Conservation (phyloP, 805 yeast genomes). For the Ogataea sp. region DNA sequence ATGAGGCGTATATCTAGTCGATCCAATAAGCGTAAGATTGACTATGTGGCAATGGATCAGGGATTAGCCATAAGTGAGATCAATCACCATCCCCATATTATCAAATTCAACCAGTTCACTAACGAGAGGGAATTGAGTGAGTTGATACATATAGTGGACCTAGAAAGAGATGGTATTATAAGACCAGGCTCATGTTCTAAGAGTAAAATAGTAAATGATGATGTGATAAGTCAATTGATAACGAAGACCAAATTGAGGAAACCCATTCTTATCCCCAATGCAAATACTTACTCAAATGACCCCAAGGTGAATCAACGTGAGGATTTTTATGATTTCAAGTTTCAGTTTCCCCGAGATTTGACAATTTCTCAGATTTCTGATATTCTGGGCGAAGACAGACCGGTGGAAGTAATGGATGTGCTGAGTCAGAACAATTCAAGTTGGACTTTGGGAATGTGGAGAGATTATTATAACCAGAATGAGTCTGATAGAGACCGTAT, state of each 20-base stretch:
- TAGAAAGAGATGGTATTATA: slow-evolving; percentile 7
- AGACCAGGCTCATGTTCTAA: too few species aligned
- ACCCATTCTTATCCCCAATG: slow-evolving; percentile 23
- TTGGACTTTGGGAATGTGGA: slow-evolving; percentile 72
- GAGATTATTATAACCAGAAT: slow-evolving; percentile 51
- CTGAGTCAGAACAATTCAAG: slow-evolving; percentile 61
- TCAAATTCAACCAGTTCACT: slow-evolving; percentile 22
- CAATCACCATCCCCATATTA: slow-evolving; percentile 54
- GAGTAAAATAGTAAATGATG: slow-evolving; percentile 18
- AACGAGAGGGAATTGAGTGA: slow-evolving; percentile 18
- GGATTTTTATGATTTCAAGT: slow-evolving; percentile 4
- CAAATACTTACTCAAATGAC: not conserved
- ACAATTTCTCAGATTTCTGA: slow-evolving; percentile 50
- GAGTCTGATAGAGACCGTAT: slow-evolving; percentile 49
- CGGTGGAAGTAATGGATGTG: slow-evolving; percentile 85
- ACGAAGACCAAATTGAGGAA: slow-evolving; percentile 18
- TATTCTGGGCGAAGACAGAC: slow-evolving; percentile 51
- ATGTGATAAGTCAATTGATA: slow-evolving; percentile 14
- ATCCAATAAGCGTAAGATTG: slow-evolving; percentile 42
- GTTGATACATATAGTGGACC: slow-evolving; percentile 21
- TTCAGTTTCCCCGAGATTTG: slow-evolving; percentile 40
- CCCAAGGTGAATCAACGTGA: not conserved
- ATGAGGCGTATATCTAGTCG: slow-evolving; percentile 48
- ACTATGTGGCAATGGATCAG: slow-evolving; percentile 71
- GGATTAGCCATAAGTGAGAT: slow-evolving; percentile 49